A percentile compares a stretch with the other conserved stretches of the same genome.
phyloP scores from a whole-genome alignment of 2,329 filamentous ascomycete species.

The Juglanconis juglandina region DNA sequence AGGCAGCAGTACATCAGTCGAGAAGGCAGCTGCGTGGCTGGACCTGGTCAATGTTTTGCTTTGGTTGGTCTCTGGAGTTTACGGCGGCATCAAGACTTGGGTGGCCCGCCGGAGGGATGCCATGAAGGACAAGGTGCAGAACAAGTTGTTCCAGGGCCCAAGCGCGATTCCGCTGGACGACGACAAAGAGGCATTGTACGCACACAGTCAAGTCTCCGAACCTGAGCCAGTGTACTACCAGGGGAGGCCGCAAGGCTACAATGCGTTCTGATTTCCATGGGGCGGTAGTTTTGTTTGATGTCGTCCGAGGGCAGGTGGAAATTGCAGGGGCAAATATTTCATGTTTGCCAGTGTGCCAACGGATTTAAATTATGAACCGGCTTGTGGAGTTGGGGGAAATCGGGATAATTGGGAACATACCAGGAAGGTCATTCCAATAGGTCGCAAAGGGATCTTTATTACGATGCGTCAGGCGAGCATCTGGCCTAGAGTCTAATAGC shows the following conservation, averaged over 20 bases:
- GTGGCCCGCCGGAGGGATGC: slow-evolving; percentile 39
- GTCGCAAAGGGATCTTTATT: no score
- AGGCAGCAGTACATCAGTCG: slow-evolving; percentile 41
- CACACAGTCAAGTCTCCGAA: not conserved
- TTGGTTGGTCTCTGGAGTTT: slow-evolving; percentile 53
- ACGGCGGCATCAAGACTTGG: slow-evolving; percentile 39
- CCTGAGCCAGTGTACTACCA: slow-evolving; percentile 3
- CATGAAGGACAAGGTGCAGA: slow-evolving; percentile 34
- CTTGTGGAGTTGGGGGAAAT: no score
- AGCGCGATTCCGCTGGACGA: not conserved
- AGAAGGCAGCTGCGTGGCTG: slow-evolving; percentile 72
- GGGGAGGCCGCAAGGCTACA: not conserved
- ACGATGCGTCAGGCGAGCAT: no score
- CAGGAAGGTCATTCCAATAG: no score
- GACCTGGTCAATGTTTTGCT: slow-evolving; percentile 65
- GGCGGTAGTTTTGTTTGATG: not conserved
- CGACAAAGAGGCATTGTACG: not conserved
- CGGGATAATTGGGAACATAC: no score
- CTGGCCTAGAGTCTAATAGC: no score
- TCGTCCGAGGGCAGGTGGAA: no score
- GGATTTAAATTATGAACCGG: no score
- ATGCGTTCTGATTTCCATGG: not conserved
- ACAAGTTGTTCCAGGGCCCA: slow-evolving; percentile 31
- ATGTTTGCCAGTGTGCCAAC: no score
- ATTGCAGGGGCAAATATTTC: no score